Conservation (phyloP, 352 stramenopile genomes). For the Phytopythium oedochilum region DNA sequence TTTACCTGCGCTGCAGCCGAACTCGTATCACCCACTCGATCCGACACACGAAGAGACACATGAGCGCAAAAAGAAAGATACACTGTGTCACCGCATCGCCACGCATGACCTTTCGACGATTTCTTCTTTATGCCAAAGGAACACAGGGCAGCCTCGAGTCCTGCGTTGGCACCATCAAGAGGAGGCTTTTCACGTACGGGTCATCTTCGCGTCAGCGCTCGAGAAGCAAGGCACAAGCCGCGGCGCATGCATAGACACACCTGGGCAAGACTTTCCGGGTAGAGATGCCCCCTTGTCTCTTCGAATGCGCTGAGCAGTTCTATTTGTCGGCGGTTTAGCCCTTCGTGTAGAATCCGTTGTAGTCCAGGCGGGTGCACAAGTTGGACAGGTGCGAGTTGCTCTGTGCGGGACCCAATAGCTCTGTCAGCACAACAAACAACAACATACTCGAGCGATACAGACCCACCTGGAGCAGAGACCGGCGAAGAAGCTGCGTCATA, state of each 20-base stretch:
- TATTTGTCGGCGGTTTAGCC: neutral
- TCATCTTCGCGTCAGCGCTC: neutral
- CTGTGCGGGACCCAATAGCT: slow-evolving; percentile 11
- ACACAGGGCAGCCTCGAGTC: neutral
- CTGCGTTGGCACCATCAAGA: neutral
- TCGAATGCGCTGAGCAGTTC: neutral
- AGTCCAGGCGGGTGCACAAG: slow-evolving; percentile 55
- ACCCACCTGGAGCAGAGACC: slow-evolving; percentile 73
- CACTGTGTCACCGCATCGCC: neutral
- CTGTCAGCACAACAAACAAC: neutral
- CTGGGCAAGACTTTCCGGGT: neutral
- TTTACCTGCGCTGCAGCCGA: neutral
- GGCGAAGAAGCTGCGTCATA: slow-evolving; percentile 84
- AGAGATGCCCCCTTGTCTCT: neutral
- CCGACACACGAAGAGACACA: neutral
- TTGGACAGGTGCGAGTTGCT: slow-evolving; percentile 68
- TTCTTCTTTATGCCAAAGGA: neutral
- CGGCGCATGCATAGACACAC: too few relatives aligned
- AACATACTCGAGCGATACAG: neutral
- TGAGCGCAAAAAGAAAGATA: neutral
- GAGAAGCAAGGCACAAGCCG: neutral
- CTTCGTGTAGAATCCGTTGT: slow-evolving; percentile 73
- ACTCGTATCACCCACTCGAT: neutral
- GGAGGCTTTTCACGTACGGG: neutral
- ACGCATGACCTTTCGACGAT: neutral